Base-by-base conservation (phyloP, 768 basidiomycete species). In the Imleria badia region DNA sequence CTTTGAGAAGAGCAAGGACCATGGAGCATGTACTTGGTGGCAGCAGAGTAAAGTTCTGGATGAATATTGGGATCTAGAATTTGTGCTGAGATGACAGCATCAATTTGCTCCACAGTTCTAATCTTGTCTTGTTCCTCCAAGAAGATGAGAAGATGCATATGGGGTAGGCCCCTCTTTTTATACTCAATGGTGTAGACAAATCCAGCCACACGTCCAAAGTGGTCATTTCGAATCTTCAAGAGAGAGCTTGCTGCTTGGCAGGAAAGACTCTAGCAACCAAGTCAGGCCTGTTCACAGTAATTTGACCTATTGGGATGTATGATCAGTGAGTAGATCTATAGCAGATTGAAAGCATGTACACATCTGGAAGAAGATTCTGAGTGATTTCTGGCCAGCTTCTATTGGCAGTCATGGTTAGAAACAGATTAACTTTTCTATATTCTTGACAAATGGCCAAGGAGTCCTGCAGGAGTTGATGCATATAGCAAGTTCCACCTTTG, bases 371-470 rank as follows among this genome's bases (percentile, higher is more conserved):
- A 0, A 83, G 67, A 45, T 73, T 74, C 0, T 59, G 38, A 0
- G 48, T 35, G 19, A 83, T 72, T 48, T 84, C 81, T 2, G 62
- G 63, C 82, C 82, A 84, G 1, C 65, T 44, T 1, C 79, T 77
- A 68, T 83, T 84, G 9, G 72, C 67, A 11, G 81, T 84, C 68
- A 82, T 74, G 0, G 80, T 84, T 0, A 83, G 50, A 42, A 83
- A 83, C 1, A 82, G 55, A 45, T 82, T 77, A 11, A 73, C 62
- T 7, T 72, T 75, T 1, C 59, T 55, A 41, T 61, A 76, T 38
- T 69, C 60, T 0, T 73, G 60, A 13, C 69, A 73, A 23, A 84
- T 67, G 0, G 81, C 78, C 66, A 83, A 66, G 0, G 77, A 62
- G 53, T 83, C 79, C 26, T 81, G 77, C 34, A 71, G 76, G 0